Conservation (phyloP, 2,329 filamentous ascomycete species). For the Phialophora expanda region DNA sequence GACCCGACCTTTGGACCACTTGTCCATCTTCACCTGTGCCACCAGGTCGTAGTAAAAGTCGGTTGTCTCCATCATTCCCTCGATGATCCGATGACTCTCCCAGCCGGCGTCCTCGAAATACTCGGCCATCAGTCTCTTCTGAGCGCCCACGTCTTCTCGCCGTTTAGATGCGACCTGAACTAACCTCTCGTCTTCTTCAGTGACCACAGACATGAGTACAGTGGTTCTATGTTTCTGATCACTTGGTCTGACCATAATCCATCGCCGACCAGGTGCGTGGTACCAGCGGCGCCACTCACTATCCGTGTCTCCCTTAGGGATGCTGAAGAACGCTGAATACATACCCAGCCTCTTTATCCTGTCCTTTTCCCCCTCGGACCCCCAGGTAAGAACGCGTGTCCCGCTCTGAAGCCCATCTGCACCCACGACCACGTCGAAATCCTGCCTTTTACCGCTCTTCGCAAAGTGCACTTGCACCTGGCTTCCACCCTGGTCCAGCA, state of each 20-base stretch:
- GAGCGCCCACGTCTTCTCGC: constrained; percentile 32
- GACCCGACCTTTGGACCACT: constrained; percentile 48
- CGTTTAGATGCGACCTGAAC: constrained; percentile 34
- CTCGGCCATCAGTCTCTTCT: constrained; percentile 42
- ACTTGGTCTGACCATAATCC: constrained; percentile 40
- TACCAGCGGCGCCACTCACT: constrained; percentile 31
- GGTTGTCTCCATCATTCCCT: constrained; percentile 48
- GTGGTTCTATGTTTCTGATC: constrained; percentile 33
- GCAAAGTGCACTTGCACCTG: constrained; percentile 51
- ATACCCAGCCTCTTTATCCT: constrained; percentile 42
- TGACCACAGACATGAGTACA: constrained; percentile 43
- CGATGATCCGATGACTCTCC: constrained; percentile 46
- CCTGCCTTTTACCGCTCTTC: constrained; percentile 46
- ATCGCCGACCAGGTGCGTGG: constrained; percentile 36
- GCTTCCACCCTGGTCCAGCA: constrained; percentile 44
- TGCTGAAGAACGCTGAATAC: constrained; percentile 42
- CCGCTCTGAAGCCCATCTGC: constrained; percentile 52
- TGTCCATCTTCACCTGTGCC: constrained; percentile 42
- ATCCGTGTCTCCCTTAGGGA: constrained; percentile 39
- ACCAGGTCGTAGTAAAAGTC: constrained; percentile 55
- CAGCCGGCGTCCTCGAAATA: constrained; percentile 49
- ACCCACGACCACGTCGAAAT: constrained; percentile 60
- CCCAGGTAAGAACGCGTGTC: constrained; percentile 49
- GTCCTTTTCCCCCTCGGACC: constrained; percentile 38
- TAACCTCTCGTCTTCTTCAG: constrained; percentile 36